Evolutionary conservation across 768 basidiomycete species (phyloP), one percentile per base, ranked within the genome.

Genomic region (Stropharia rugosoannulata): DNA sequence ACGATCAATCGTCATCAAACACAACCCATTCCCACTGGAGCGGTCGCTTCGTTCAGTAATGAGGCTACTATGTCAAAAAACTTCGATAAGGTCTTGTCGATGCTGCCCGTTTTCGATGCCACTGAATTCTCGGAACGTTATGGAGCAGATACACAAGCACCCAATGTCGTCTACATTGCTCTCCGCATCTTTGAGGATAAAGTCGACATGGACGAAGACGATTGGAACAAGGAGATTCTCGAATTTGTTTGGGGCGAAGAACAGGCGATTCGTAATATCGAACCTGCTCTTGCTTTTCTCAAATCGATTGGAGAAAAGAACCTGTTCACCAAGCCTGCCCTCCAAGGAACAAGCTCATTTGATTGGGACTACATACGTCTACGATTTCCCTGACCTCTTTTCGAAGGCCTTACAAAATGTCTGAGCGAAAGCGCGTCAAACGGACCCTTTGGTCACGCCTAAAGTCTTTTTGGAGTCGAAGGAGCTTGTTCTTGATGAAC

Each of bases 311-410:
- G 97, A 42, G 93, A 97, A 47, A 97, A 97, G 71, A 95, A 73
- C 95, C 94, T 10, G 96, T 96, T 60, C 89, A 92, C 71, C 85
- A 90, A 62, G 80, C 93, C 0, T 98, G 98, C 74, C 86, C 96
- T 12, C 96, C 55, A 99, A 97, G 75, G 96, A 98, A 70, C 96
- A 98, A 69, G 97, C 97, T 19, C 97, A 99, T 72, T 84, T 98
- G 56, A 88, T 97, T 62, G 97, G 97, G 51, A 99, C 97, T 29
- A 99, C 97, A 49, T 99, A 98, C 70, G 95, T 91, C 32, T 98
- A 98, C 73, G 97, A 98, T 74, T 99, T 98, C 88, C 97, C 97
- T 40, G 97, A 97, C 65, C 85, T 99, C 60, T 99, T 98, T 81
- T 89, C 95, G 38, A 98, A 98, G 76, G 95, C 96, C 6, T 77